Evolutionary conservation across 495 filamentous ascomycete genomes (phyloP), one percentile per base, ranked within the genome.

Genomic region (Annulohypoxylon maeteangense): DNA sequence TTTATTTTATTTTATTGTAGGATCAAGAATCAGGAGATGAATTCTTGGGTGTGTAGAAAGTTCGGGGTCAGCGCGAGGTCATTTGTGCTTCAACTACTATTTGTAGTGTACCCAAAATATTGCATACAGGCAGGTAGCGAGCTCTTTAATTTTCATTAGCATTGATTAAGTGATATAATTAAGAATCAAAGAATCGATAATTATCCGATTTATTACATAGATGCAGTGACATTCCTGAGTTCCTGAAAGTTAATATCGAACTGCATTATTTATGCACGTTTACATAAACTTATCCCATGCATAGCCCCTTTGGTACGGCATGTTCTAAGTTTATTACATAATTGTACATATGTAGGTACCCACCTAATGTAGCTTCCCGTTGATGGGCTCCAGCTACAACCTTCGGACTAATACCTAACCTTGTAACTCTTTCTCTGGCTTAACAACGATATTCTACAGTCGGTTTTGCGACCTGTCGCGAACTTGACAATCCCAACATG

Each of bases 401-500:
- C 36, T 14, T 40, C 14, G 11, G 36, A 40, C 23, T 12, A 51
- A 51, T 59, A 47, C 64, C 64, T 53, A 59, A 57, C 48, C 20
- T 38, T 36, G 7, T 48, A 38, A 40, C 16, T 22, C 42, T 18
- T 20, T 16, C 3, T 53, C 63, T 50, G 44, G 42, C 42, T 66
- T 58, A 55, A 22, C 27, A 50, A 60, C 56, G 11, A 61, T 32
- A 45, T 40, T 32, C 8, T 18, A 10, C 45, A 63, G 44, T 14
- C 64, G 60, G 54, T 60, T 60, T 65, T 65, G 70, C 70, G 70
- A 32, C 63, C 60, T 42, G 64, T 72, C 38, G 48, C 53, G 58
- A 65, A 68, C 8, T 45, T 22, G 20, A 14, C 14, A 12, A 8
- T 54, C 57, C 34, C 48, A 74, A 62, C 51, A 77, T 77, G 75